These are phyloP conservation scores for Cnidoscolus chayamansa DNA, from an alignment of 441 rosid genomes.

Conservation along the genomic window DNA sequence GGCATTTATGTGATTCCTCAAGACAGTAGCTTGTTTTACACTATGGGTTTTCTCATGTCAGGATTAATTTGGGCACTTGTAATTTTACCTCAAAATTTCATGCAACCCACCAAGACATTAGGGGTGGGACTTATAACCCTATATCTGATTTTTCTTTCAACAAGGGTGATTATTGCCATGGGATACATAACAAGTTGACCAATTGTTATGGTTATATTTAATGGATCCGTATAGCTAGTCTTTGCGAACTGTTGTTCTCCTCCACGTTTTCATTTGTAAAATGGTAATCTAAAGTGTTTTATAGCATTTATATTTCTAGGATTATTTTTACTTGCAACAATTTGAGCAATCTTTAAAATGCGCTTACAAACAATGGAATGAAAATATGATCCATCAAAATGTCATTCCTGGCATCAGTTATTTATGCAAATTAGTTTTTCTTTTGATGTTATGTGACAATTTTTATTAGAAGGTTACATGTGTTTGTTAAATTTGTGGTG, in stretches of 20 bases:
- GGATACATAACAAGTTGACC: conserved; percentile 31
- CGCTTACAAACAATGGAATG: neutral
- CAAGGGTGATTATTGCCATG: conserved; percentile 51
- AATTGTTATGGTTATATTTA: conserved; percentile 7
- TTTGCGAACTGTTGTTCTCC: neutral
- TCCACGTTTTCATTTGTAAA: neutral
- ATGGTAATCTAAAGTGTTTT: neutral
- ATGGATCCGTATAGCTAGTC: neutral
- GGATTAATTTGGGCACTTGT: conserved; percentile 77
- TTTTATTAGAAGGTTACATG: neutral
- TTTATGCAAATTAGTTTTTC: neutral
- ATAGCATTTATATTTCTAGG: neutral
- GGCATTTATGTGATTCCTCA: conserved; percentile 49
- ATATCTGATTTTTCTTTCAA: conserved; percentile 57
- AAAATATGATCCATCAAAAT: neutral
- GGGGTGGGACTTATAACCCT: conserved; percentile 70
- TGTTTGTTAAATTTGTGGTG: neutral
- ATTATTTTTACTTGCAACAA: neutral
- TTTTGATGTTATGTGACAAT: no score
- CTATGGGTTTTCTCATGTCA: conserved; percentile 66
- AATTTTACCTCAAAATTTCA: conserved; percentile 59
- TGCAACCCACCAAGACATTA: conserved; percentile 72
- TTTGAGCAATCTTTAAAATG: neutral
- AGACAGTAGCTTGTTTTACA: conserved; percentile 66
- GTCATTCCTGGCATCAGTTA: neutral